Base-by-base conservation (phyloP, 1,139 yeast genomes). In the Geotrichum citri-aurantii region DNA sequence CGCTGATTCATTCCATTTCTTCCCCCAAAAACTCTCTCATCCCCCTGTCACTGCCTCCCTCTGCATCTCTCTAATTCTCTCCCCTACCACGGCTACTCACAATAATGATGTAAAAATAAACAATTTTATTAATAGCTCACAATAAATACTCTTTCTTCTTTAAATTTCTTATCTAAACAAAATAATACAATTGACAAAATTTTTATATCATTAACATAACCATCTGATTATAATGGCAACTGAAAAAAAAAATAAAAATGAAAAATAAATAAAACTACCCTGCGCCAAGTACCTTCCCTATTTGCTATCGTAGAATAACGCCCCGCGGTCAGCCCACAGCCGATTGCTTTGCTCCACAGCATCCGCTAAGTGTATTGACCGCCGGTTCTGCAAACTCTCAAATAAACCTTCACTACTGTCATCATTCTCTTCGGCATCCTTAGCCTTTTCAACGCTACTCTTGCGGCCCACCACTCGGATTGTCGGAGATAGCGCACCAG, bases 291-390 rank as follows among this genome's bases (percentile, higher is more conserved):
- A 3, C 3, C 11, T 14, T 10, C 42, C 17, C 19, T n/a, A 37
- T 17, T 37, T 37, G 42, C 42, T 6, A 2, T n/a, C 47, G 21
- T 44, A 21, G 26, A 52, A 53, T 7, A 46, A 53, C 8, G 56
- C 56, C 14, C 56, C 56, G n/a, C 56, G 56, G n/a, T 33, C 26
- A 12, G 51, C 52, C 56, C 56, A 53, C 33, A 53, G n/a, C 4
- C 48, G 24, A 21, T 53, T 47, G 26, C 52, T 46, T 46, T 53
- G 51, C 48, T 48, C 51, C 2, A 23, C 33, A 11, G 56, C 56
- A 23, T 53, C 56, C 3, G 33, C 52, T 19, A 47, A 31, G n/a
- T 53, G 56, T 5, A 53, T 51, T 12, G 56, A 53, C 52, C 56
- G 51, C 6, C 56, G 56, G 37, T 53, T 53, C 26, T 53, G 56